Base-by-base conservation (phyloP, 371 early-diverging fungal species). In the Phascolomyces articulosus region DNA sequence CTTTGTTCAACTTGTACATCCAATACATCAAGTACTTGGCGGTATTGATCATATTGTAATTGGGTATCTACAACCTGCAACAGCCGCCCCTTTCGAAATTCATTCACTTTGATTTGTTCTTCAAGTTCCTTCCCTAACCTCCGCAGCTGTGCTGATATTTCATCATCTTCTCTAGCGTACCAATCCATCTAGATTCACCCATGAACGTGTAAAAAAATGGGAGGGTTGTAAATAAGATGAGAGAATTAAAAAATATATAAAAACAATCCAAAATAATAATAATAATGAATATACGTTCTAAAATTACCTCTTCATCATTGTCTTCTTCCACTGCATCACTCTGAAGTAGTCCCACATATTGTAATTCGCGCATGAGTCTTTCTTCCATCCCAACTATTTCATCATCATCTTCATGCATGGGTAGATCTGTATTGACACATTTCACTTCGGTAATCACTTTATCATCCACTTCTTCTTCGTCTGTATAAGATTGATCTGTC, bases 1-100 rank as follows among this genome's bases (percentile, higher is more conserved):
- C 90, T 87, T 65, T 89, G 87, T 66, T 95, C 96, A 11, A 96
- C 90, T 69, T 92, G 93, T 66, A 87, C 87, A 70, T 96, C 94
- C 29, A 94, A 73, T 51, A 91, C 93, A 64, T 96, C 96, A 63
- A 96, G 77, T 8, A 96, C 90, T 49, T 88, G 85, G 27, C 87
- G 87, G 76, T 93, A 96, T 73, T 96, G 94, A 68, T 96, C 96
- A 71, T 82, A 94, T 3, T 91, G 95, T 53, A 94, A 80, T 71
- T 93, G 90, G 38, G 85, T 82, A 40, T 87, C 83, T 2, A 93
- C 93, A 2, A 90, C 78, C 10, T 90, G 79, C 18, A 89, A 69
- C 48, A 96, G 73, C 21, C 79, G 76, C 31, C 80, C 83, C 67
- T 92, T 93, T 58, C 94, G 84, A 55, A 59, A 63, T 13, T 72